Conservation (phyloP, 108 stramenopile genomes). For the Craspedostauros australis region DNA sequence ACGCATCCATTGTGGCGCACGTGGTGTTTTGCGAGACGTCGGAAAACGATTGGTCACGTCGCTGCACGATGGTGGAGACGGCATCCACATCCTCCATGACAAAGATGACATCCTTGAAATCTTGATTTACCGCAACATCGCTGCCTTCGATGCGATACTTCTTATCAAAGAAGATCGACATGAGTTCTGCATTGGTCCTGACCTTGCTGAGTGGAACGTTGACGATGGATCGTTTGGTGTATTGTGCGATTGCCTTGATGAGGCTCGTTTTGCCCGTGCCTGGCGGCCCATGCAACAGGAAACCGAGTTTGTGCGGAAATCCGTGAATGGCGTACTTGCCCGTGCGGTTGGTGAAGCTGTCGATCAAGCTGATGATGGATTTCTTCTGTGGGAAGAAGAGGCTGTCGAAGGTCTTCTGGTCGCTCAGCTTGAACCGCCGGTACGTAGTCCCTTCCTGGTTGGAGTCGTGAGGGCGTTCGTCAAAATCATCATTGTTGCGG, state of each 20-base stretch:
- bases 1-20: no score
- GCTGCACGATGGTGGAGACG: slow-evolving; percentile 47
- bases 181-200: slow-evolving; percentile 52
- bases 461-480: slow-evolving; percentile 2
- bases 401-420: slow-evolving; percentile 52
- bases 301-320: slow-evolving; percentile 70
- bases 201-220: slow-evolving; percentile 45
- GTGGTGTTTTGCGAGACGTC: no score
- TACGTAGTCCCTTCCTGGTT: no score
- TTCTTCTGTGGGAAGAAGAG: slow-evolving; percentile 67
- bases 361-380: slow-evolving; percentile 18
- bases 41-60: no score
- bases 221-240: slow-evolving; percentile 58
- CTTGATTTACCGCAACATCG: slow-evolving; percentile 26
- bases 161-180: slow-evolving; percentile 57
- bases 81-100: slow-evolving; percentile 74
- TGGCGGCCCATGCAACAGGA: slow-evolving; percentile 68
- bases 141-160: slow-evolving; percentile 29
- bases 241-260: slow-evolving; percentile 59
- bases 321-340: slow-evolving; percentile 62
- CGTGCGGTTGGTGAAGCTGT: slow-evolving; percentile 31
- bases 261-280: slow-evolving; percentile 84
- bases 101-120: slow-evolving; percentile 54
- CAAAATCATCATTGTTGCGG: background rate
- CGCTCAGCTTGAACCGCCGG: slow-evolving; percentile 47